Evolutionary conservation across 2,329 filamentous ascomycete species (phyloP), one percentile per base, ranked within the genome.

Genomic region (Sarocladiaceae sp.): DNA sequence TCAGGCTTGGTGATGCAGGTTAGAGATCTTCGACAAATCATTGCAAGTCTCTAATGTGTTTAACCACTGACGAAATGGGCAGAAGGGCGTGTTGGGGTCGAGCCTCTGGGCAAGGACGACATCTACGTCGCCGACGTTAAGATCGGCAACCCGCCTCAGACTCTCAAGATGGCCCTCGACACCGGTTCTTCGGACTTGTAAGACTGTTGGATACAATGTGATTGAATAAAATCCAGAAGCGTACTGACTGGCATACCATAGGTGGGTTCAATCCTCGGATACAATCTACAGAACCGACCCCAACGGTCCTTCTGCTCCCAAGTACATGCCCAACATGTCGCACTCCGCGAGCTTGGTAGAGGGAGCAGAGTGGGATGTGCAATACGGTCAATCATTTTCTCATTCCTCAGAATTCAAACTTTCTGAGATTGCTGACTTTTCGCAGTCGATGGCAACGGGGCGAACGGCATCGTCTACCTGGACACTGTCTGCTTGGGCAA

Each of bases 101-200:
- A 57, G 34, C 60, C 68, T 2, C 53, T 69, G 19, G 58, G 62
- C 16, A 64, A 58, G 16, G 70, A 73, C 49, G 55, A 68, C 44
- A 58, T 68, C 44, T 73, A 64, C 57, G 55, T 71, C 20, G 61
- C 66, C 23, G 64, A 72, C 21, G 53, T 73, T 20, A 55, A 65
- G 40, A 55, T 77, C 37, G 73, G 73, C 9, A 70, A 61, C 12
- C 73, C 73, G 0, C 63, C 69, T 1, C 73, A 77, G 48, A 59
- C 55, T 5, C 45, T 76, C 33, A 68, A 66, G 37, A 54, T 77
- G 33, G 66, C 73, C n/a, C 51, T 77, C 19, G 74, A 77, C 50
- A 77, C 73, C 2, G 75, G 74, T 10, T 78, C 74, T 6, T 64
- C 69, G 9, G 75, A 78, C 47, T 61, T 75, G 82, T 93, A 74